These are phyloP conservation scores for Agrocybe pediades DNA, from an alignment of 768 basidiomycete genomes.

Conservation along the genomic window DNA sequence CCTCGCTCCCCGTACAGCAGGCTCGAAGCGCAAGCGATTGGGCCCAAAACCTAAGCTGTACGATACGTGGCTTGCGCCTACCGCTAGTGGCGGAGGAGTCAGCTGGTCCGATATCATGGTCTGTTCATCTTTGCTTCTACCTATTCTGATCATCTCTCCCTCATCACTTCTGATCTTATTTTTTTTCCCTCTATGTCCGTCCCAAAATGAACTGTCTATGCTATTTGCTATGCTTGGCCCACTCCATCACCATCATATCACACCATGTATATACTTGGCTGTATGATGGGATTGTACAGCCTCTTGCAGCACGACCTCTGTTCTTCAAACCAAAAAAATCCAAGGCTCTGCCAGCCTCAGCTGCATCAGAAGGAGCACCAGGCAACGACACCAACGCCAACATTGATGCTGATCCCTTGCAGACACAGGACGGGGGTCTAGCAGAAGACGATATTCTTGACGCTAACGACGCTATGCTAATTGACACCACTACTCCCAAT, in stretches of 20 bases:
- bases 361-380: no score
- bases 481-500: no score
- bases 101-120: constrained; percentile 55
- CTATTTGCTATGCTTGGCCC: no score
- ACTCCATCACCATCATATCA: neutral
- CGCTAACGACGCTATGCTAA: no score
- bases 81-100: constrained; percentile 22
- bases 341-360: no score
- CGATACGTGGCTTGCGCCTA: constrained; percentile 42
- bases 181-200: no score
- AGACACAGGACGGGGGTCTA: no score
- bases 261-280: constrained; percentile 15
- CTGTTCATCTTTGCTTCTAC: constrained; percentile 3
- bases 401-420: no score
- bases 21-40: constrained; percentile 41
- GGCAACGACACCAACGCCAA: no score
- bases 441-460: no score
- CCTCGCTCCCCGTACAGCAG: constrained; percentile 39
- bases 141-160: constrained; percentile 9
- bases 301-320: constrained; percentile 39
- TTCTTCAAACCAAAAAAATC: constrained; percentile 32
- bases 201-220: no score
- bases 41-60: constrained; percentile 53
- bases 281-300: constrained; percentile 32
- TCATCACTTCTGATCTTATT: constrained; percentile 5